Evolutionary conservation across 257 asterid genomes (phyloP).

Genomic region (Nicotiana paniculata): DNA sequence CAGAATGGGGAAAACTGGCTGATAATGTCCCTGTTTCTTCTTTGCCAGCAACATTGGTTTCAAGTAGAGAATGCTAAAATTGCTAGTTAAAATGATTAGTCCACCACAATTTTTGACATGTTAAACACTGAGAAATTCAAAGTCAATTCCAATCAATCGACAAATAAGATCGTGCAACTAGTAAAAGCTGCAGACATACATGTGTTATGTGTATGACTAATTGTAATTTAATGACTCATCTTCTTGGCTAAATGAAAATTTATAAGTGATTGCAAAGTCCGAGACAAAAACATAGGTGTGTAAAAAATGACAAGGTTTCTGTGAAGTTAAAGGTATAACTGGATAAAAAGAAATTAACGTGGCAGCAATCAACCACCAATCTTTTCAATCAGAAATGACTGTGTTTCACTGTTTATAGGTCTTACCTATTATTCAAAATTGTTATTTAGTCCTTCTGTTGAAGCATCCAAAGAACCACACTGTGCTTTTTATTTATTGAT

Average conservation of each 20-base stretch:
- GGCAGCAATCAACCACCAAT: neutral
- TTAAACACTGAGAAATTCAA: neutral
- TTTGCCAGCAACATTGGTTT: neutral
- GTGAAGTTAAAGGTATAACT: neutral
- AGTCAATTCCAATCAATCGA: neutral
- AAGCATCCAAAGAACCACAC: neutral
- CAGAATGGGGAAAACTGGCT: neutral
- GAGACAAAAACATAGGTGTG: neutral
- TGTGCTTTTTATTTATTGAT: neutral
- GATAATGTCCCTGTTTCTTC: neutral
- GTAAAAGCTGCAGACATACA: neutral
- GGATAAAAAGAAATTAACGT: neutral
- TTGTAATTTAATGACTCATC: neutral
- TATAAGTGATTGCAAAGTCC: neutral
- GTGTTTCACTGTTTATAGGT: neutral
- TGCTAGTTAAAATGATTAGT: neutral
- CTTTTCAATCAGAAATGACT: constrained; percentile 2
- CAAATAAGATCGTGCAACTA: neutral
- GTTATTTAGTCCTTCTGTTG: neutral
- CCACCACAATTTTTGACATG: neutral
- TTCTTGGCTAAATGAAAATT: neutral
- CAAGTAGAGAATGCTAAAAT: neutral
- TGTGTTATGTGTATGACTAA: neutral
- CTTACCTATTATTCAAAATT: neutral
- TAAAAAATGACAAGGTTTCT: neutral